A percentile compares a stretch with the other conserved stretches of the same genome.
Evolutionary conservation across 345 rosid genomes (phyloP).

Genomic region (Eucalyptus regnans): DNA sequence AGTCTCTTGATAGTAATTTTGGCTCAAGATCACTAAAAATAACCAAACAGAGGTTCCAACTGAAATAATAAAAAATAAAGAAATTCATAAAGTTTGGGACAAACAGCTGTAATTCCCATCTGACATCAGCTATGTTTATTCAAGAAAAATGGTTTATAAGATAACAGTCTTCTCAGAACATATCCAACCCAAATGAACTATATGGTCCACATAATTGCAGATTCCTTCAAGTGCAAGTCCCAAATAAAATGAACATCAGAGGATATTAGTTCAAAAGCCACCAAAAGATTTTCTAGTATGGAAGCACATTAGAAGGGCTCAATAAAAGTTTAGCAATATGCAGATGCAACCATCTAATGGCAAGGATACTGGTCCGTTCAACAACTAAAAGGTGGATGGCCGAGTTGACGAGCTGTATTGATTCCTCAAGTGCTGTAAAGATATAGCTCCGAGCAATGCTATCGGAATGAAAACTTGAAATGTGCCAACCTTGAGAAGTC

Average conservation of each 20-base stretch:
- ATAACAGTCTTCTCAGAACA: not conserved
- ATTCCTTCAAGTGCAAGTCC: not conserved
- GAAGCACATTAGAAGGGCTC: not conserved
- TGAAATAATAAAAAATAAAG: not conserved
- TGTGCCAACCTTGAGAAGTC: conserved; percentile 84
- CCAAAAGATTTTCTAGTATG: not conserved
- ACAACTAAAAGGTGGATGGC: conserved; percentile 67
- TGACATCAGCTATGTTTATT: not conserved
- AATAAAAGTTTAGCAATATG: not conserved
- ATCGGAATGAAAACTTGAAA: conserved; percentile 85
- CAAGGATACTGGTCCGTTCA: conserved; percentile 96
- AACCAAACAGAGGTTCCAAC: not conserved
- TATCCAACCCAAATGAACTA: not conserved
- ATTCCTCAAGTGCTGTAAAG: conserved; percentile 82
- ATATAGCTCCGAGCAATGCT: conserved; percentile 90
- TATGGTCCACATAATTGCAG: not conserved
- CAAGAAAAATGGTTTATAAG: not conserved
- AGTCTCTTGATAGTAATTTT: conserved; percentile 6
- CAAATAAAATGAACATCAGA: not conserved
- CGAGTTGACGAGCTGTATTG: conserved; percentile 70
- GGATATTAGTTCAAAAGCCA: not conserved
- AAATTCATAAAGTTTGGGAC: not conserved
- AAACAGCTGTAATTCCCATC: not conserved
- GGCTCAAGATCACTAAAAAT: not conserved
- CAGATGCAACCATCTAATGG: not conserved